Evolutionary conservation across 2,329 filamentous ascomycete genomes (phyloP).

Genomic region (Aspergillus sojae): DNA sequence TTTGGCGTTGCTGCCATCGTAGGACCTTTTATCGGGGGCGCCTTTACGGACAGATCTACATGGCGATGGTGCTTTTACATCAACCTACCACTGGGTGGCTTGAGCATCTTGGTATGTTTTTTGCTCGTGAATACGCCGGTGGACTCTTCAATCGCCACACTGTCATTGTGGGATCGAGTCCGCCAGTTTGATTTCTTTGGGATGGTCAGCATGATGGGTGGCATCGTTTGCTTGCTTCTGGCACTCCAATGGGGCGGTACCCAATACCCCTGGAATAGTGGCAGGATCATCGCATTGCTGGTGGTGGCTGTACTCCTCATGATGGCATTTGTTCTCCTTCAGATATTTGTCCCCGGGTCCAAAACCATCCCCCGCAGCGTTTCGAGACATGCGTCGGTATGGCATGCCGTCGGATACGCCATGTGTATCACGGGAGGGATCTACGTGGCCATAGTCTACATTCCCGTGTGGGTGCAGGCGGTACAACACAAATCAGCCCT

Average conservation of each 20-base stretch:
- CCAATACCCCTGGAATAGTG: constrained; percentile 53
- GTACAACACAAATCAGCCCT: background rate
- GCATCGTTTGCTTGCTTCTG: constrained; percentile 56
- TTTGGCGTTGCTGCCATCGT: too few relatives aligned
- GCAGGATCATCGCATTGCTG: constrained; percentile 55
- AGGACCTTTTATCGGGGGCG: too few relatives aligned
- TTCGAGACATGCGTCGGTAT: background rate
- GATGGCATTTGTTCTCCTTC: background rate
- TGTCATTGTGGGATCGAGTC: background rate
- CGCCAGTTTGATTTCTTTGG: constrained; percentile 53
- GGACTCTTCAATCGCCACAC: too few relatives aligned
- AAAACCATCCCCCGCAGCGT: background rate
- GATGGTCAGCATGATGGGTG: constrained; percentile 52
- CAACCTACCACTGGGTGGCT: too few relatives aligned
- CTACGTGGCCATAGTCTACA: background rate
- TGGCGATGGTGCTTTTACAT: too few relatives aligned
- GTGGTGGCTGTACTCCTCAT: constrained; percentile 49
- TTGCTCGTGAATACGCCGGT: too few relatives aligned
- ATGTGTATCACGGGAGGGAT: background rate
- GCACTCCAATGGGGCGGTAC: constrained; percentile 61
- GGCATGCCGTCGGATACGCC: background rate
- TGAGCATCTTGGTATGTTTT: too few relatives aligned
- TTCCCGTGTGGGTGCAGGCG: background rate
- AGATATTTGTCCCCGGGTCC: background rate
- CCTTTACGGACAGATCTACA: too few relatives aligned